These are phyloP conservation scores for Xylaria telfairii DNA, from an alignment of 495 filamentous ascomycete species.

Conservation along the genomic window DNA sequence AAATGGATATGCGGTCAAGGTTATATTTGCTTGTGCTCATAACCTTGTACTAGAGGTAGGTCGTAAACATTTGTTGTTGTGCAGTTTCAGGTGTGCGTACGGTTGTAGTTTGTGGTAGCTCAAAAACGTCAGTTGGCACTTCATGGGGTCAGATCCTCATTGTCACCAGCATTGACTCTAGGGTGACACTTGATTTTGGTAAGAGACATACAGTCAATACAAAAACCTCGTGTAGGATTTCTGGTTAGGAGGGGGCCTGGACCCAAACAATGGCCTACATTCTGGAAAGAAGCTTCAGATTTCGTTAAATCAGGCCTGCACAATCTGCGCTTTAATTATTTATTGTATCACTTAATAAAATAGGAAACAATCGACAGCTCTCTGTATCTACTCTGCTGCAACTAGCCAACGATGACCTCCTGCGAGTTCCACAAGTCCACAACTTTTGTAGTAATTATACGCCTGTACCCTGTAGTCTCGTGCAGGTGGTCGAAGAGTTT, in stretches of 20 bases:
- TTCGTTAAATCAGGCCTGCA: neutral
- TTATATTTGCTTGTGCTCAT: no score
- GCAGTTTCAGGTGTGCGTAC: neutral
- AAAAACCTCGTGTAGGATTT: no score
- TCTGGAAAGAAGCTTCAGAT: neutral
- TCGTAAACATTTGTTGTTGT: neutral
- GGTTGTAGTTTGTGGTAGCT: neutral
- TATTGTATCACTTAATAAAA: neutral
- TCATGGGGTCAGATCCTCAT: neutral
- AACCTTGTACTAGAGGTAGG: no score
- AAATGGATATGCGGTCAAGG: neutral
- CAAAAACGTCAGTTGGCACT: neutral
- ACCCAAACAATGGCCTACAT: neutral
- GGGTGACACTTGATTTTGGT: no score
- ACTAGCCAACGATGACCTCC: neutral
- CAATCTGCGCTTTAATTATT: neutral
- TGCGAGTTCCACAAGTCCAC: neutral
- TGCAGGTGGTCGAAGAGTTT: neutral
- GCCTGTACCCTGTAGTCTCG: neutral
- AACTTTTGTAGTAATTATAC: neutral
- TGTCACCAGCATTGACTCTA: neutral
- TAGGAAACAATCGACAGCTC: neutral
- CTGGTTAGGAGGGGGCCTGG: neutral
- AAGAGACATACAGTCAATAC: no score
- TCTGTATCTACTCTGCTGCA: neutral